phyloP scores from a whole-genome alignment of 495 filamentous ascomycete genomes.

The Cercophora samala region DNA sequence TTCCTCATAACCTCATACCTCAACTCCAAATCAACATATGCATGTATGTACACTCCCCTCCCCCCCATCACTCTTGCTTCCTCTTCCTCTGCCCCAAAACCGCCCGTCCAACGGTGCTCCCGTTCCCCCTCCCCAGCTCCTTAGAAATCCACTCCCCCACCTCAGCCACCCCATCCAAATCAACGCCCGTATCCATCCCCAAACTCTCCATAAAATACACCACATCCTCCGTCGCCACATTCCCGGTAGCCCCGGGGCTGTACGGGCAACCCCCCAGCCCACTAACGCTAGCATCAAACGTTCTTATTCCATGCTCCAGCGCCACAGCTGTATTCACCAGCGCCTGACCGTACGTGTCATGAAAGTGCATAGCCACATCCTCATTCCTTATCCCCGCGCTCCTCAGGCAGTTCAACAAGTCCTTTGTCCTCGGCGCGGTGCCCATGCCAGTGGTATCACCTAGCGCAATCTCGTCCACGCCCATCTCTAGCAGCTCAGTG shows the following conservation, averaged over 20 bases:
- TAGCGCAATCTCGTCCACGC: constrained; percentile 88
- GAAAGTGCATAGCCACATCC: constrained; percentile 90
- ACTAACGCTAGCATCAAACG: constrained; percentile 85
- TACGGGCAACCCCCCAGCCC: constrained; percentile 94
- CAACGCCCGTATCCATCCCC: constrained; percentile 82
- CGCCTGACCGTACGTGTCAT: constrained; percentile 95
- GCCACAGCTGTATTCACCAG: constrained; percentile 84
- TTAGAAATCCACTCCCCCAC: constrained; percentile 87
- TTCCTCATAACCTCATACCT: not conserved
- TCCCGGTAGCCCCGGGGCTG: constrained; percentile 89
- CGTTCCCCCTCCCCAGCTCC: constrained; percentile 74
- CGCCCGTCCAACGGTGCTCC: constrained; percentile 75
- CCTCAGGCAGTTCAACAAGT: constrained; percentile 65
- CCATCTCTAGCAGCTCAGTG: constrained; percentile 82
- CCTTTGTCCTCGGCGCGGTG: constrained; percentile 73
- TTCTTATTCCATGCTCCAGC: constrained; percentile 81
- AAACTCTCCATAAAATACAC: constrained; percentile 84
- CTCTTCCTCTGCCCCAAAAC: constrained; percentile 55
- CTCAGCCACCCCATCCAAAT: constrained; percentile 74
- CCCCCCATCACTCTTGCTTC: constrained; percentile 2
- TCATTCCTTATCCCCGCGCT: constrained; percentile 73
- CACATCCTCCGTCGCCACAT: constrained; percentile 91
- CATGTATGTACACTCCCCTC: not conserved
- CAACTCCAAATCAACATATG: not conserved
- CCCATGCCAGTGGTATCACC: constrained; percentile 98